Base-by-base conservation (phyloP, 176 grass and related monocot genomes). In the Melocanna baccifera region DNA sequence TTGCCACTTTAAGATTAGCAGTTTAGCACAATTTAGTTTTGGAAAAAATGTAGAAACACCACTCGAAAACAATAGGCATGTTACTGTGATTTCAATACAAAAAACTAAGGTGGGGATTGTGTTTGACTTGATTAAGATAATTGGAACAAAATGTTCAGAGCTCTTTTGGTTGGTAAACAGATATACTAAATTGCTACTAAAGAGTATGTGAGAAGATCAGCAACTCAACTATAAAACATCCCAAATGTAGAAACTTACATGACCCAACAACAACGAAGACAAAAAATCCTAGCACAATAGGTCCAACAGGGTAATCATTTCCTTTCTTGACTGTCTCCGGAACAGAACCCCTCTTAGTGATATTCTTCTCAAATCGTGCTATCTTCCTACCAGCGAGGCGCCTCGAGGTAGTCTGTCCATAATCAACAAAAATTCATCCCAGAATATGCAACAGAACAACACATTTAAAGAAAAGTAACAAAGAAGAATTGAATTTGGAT, bases 221-320 rank as follows among this genome's bases (percentile, higher is more conserved):
- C 45, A 74, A 69, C 55, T 68, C 52, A 43, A 65, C 9, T 40
- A 75, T 39, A 81, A 15, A 73, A 67, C 11, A 62, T 40, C 43
- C 67, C 22, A 80, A 34, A 79, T 45, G 37, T 76, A 80, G 53
- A 22, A 86, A 85, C 94, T 91, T 93, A 96, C 94, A 96, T 81
- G 94, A 96, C 22, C 94, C 94, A 64, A 96, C 73, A 4, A 96
- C 94, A 59, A 96, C 74, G 37, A 96, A 96, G 91, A 96, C 73
- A 12, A 91, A 89, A 78, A 96, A 93, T 76, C 91, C 89, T 34
- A 96, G 83, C 73, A 96, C 42, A 87, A 93, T 91, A 76, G 91
- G 91, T 30, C 81, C 94, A 82, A 96, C 63, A 62, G 91, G 94
- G 59, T 90, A 96, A 76, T 89, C 94, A 90, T 91, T 62, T 89